phyloP scores from a whole-genome alignment of 441 rosid species.

The Adansonia gregorii region DNA sequence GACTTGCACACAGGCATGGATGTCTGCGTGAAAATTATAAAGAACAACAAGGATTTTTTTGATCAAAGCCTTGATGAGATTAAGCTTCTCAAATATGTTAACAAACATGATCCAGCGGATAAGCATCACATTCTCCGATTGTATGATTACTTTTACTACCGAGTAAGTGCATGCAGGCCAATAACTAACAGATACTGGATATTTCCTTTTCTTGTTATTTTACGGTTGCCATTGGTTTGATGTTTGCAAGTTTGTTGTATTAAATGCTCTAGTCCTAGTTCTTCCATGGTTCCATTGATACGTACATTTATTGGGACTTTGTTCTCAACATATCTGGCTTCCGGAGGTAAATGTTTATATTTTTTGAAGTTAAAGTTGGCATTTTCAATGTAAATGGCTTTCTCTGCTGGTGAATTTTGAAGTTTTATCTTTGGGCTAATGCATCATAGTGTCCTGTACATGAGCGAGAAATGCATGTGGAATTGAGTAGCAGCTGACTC shows the following conservation, averaged over 20 bases:
- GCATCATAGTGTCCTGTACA: conserved; percentile 14
- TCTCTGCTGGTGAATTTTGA: background rate
- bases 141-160: conserved; percentile 92
- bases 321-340: background rate
- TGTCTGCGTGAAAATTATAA: conserved; percentile 92
- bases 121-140: conserved; percentile 89
- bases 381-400: background rate
- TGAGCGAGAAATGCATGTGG: conserved; percentile 9
- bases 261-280: background rate
- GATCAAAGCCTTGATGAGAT: conserved; percentile 99
- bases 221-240: conserved; percentile 11
- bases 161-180: conserved; percentile 54
- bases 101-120: conserved; percentile 98
- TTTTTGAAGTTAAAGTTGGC: conserved; percentile 10
- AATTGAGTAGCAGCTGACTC: conserved; percentile 26
- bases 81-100: conserved; percentile 92
- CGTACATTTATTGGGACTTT: background rate
- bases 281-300: background rate
- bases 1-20: conserved; percentile 96
- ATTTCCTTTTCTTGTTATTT: conserved; percentile 14
- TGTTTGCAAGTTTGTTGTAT: conserved; percentile 7
- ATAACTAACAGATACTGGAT: conserved; percentile 8
- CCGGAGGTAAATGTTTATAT: background rate
- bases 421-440: conserved; percentile 16
- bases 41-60: conserved; percentile 98